A percentile compares a stretch with the other conserved stretches of the same genome.
Conservation (phyloP, 768 basidiomycete genomes). For the Trametopsis cervina region DNA sequence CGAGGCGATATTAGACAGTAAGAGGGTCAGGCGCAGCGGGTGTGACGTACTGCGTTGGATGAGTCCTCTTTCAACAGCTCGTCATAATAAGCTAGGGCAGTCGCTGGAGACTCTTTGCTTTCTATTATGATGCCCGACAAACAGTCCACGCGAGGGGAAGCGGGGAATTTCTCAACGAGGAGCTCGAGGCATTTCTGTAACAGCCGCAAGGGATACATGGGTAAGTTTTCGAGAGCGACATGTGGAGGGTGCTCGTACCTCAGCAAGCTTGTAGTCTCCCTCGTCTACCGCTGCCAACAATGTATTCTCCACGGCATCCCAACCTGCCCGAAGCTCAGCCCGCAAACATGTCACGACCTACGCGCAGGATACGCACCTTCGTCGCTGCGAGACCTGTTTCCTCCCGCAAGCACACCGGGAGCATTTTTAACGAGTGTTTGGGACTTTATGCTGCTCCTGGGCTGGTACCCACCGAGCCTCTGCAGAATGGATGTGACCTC, state of each 20-base stretch:
- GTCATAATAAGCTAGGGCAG: slow-evolving; percentile 59
- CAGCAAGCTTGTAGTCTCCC: slow-evolving; percentile 63
- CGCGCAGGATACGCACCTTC: not conserved
- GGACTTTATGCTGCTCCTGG: slow-evolving; percentile 24
- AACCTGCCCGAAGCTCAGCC: too few relatives aligned
- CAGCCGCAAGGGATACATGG: not conserved
- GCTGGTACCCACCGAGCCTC: slow-evolving; percentile 28
- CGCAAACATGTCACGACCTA: too few relatives aligned
- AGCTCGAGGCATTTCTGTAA: slow-evolving; percentile 54
- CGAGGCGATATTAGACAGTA: too few relatives aligned
- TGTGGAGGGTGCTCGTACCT: slow-evolving; percentile 41
- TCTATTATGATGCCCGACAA: slow-evolving; percentile 79
- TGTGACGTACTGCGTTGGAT: slow-evolving; percentile 56
- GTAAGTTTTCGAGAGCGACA: not conserved
- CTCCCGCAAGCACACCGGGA: slow-evolving; percentile 18
- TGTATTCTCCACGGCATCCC: slow-evolving; percentile 78
- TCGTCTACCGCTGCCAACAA: slow-evolving; percentile 72
- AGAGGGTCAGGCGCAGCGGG: not conserved
- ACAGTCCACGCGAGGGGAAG: slow-evolving; percentile 72
- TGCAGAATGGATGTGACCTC: slow-evolving; percentile 27
- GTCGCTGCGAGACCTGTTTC: not conserved
- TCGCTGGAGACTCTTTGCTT: slow-evolving; percentile 47
- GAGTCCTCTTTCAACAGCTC: slow-evolving; percentile 54
- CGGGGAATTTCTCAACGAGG: slow-evolving; percentile 62
- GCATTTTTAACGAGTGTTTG: slow-evolving; percentile 30